Evolutionary conservation across 2,329 filamentous ascomycete genomes (phyloP).

Genomic region (Cercospora canescens): DNA sequence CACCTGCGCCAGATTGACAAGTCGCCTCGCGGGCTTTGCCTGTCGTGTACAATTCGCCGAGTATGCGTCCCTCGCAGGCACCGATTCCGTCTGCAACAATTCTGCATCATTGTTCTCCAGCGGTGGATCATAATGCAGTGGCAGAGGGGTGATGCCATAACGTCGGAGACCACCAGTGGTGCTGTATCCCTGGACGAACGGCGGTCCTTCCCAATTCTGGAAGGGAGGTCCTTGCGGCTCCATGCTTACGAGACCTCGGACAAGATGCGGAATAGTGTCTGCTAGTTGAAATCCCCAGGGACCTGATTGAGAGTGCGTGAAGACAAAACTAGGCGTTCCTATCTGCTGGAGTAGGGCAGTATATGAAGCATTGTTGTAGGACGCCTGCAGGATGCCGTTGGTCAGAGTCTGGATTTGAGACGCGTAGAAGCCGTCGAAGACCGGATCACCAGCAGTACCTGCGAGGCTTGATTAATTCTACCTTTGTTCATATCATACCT

Average conservation of each 20-base stretch:
- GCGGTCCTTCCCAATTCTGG: constrained; percentile 25
- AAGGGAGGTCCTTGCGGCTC: constrained; percentile 59
- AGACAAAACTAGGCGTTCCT: constrained; percentile 44
- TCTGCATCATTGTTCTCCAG: constrained; percentile 24
- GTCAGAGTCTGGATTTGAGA: constrained; percentile 43
- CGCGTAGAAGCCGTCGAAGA: constrained; percentile 53
- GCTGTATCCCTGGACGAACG: constrained; percentile 10
- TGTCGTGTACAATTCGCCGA: constrained; percentile 43
- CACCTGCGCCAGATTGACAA: constrained; percentile 52
- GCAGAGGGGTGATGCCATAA: constrained; percentile 38
- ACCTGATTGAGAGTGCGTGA: constrained; percentile 55
- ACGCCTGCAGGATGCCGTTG: constrained; percentile 36
- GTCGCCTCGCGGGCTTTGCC: constrained; percentile 41
- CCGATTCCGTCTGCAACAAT: constrained; percentile 27
- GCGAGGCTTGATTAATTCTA: background rate
- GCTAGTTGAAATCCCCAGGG: constrained; percentile 49
- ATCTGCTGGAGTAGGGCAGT: constrained; percentile 41
- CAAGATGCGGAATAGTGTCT: constrained; percentile 50
- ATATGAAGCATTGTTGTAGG: constrained; percentile 12
- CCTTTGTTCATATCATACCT: background rate
- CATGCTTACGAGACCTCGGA: constrained; percentile 52
- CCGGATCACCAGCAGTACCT: constrained; percentile 43
- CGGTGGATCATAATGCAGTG: constrained; percentile 37
- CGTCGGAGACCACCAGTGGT: constrained; percentile 22
- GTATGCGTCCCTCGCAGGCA: constrained; percentile 29